A percentile compares a stretch with the other conserved stretches of the same genome.
Evolutionary conservation across 805 yeast genomes (phyloP).

Genomic region (Candida dajiaensis): DNA sequence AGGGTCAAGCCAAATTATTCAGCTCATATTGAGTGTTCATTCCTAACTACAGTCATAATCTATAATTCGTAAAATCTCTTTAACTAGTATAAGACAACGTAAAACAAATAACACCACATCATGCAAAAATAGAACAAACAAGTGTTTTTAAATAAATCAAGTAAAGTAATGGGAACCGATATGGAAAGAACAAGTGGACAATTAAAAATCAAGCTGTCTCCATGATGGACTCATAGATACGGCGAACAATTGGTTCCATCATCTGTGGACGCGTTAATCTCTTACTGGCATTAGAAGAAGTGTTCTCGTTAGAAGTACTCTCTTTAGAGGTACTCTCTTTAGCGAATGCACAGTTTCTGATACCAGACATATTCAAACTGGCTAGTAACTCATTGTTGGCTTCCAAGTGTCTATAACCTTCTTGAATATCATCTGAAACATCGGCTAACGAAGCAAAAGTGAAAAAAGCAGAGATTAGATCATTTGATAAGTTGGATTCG

Average conservation of each 20-base stretch:
- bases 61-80: background rate
- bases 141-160: background rate
- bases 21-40: too few species aligned
- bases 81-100: background rate
- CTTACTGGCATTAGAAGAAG: background rate
- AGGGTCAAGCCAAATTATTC: too few species aligned
- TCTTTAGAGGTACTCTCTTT: background rate
- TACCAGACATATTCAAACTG: constrained; percentile 8
- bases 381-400: constrained; percentile 6
- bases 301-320: background rate
- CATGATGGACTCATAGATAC: constrained; percentile 4
- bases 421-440: constrained; percentile 17
- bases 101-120: constrained; percentile 1
- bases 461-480: constrained; percentile 26
- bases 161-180: background rate
- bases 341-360: constrained; percentile 7
- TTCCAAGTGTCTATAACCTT: constrained; percentile 1
- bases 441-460: constrained; percentile 28
- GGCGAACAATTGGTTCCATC: constrained; percentile 4
- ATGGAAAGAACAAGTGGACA: background rate
- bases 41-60: background rate
- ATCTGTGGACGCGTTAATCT: background rate
- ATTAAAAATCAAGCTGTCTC: constrained; percentile 3
- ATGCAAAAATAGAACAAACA: background rate
- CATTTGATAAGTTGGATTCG: constrained; percentile 10